Conservation (phyloP, 495 filamentous ascomycete species). For the Penicillium lividum region DNA sequence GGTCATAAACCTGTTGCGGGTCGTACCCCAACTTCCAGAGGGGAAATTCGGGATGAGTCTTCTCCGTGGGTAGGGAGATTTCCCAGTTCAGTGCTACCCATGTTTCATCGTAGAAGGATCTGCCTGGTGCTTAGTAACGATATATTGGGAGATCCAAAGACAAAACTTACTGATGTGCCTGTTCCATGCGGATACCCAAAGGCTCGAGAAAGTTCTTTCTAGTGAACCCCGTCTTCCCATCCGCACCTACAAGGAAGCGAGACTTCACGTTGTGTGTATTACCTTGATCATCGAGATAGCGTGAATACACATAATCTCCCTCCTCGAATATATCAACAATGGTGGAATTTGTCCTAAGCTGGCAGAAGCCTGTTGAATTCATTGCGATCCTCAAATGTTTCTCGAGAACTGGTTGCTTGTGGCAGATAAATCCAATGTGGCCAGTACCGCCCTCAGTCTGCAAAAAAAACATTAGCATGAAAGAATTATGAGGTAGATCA, state of each 20-base stretch:
- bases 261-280: slow-evolving; percentile 24
- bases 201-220: slow-evolving; percentile 52
- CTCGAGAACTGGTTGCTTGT: slow-evolving; percentile 26
- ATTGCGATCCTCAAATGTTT: slow-evolving; percentile 28
- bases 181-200: slow-evolving; percentile 41
- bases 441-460: slow-evolving; percentile 16
- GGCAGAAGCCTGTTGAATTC: slow-evolving; percentile 25
- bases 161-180: slow-evolving; percentile 28
- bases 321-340: slow-evolving; percentile 31
- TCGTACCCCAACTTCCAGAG: slow-evolving; percentile 50
- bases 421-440: slow-evolving; percentile 8
- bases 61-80: slow-evolving; percentile 42
- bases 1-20: slow-evolving; percentile 49
- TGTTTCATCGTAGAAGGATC: slow-evolving; percentile 43
- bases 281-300: slow-evolving; percentile 34
- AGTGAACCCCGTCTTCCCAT: slow-evolving; percentile 53
- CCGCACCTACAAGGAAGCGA: slow-evolving; percentile 48
- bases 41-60: slow-evolving; percentile 51
- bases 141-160: not conserved
- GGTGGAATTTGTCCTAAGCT: slow-evolving; percentile 35
- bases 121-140: slow-evolving; percentile 8
- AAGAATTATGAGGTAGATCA: not conserved
- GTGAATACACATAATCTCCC: slow-evolving; percentile 30
- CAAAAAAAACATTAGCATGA: not conserved
- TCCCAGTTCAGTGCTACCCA: slow-evolving; percentile 57